These are phyloP conservation scores for Starmerella cellae DNA, from an alignment of 805 yeast species.

Conservation along the genomic window DNA sequence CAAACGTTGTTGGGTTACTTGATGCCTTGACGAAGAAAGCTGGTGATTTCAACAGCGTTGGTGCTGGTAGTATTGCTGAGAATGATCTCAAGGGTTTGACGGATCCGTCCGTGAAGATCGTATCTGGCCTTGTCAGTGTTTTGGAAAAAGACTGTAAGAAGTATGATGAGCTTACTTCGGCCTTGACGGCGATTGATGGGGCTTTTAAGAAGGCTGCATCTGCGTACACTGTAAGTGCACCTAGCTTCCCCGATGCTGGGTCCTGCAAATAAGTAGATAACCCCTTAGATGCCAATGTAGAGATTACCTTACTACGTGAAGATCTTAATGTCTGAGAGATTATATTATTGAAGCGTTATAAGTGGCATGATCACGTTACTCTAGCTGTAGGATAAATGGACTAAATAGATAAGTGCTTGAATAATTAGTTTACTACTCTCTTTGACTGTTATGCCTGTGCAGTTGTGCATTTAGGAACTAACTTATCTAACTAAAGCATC, in stretches of 20 bases:
- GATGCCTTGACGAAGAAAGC: constrained; percentile 20
- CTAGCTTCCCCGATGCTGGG: neutral
- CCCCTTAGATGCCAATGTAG: too few species aligned
- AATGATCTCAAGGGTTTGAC: constrained; percentile 19
- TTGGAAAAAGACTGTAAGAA: constrained; percentile 11
- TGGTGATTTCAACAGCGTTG: constrained; percentile 19
- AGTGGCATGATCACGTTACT: too few species aligned
- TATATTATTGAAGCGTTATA: too few species aligned
- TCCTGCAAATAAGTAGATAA: neutral
- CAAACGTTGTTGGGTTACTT: constrained; percentile 17
- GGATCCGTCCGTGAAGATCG: constrained; percentile 19
- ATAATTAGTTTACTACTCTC: too few species aligned
- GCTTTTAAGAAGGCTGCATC: constrained; percentile 4
- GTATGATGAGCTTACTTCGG: constrained; percentile 11
- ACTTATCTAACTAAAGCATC: too few species aligned
- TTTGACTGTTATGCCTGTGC: too few species aligned
- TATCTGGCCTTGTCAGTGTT: constrained; percentile 14
- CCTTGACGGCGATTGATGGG: constrained; percentile 9
- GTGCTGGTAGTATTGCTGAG: constrained; percentile 19
- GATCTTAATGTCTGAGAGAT: too few species aligned
- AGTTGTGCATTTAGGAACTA: too few species aligned
- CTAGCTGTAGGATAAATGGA: too few species aligned
- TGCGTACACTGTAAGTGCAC: neutral
- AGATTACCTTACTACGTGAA: too few species aligned
- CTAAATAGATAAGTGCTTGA: too few species aligned